phyloP scores from a whole-genome alignment of 2,329 filamentous ascomycete species.

The Hypoxylon sp. region DNA sequence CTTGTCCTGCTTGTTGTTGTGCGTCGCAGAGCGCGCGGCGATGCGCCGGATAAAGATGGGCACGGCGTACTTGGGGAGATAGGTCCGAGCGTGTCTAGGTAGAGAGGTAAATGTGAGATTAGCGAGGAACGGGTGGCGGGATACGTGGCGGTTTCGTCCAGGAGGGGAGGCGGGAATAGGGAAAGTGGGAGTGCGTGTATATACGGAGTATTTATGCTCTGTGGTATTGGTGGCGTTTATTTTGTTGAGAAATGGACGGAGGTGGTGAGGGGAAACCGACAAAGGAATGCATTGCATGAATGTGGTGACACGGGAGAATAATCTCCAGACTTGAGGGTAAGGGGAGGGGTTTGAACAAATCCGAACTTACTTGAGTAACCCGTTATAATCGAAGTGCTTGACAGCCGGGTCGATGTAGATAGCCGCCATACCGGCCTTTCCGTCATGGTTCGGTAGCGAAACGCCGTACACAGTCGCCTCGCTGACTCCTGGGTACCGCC shows the following conservation, averaged over 20 bases:
- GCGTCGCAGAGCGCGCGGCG: constrained; percentile 71
- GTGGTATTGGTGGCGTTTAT: constrained; percentile 21
- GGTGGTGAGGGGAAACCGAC: background rate
- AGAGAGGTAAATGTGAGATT: background rate
- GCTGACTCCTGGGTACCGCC: constrained; percentile 69
- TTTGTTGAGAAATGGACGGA: constrained; percentile 11
- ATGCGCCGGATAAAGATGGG: constrained; percentile 80
- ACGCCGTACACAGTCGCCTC: constrained; percentile 82
- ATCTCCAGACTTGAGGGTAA: background rate
- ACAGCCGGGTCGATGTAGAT: constrained; percentile 69
- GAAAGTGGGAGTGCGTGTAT: constrained; percentile 5
- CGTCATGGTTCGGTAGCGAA: constrained; percentile 75
- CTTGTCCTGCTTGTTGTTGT: constrained; percentile 88
- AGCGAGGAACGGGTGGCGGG: background rate
- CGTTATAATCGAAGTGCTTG: constrained; percentile 71
- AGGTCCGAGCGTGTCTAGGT: constrained; percentile 66
- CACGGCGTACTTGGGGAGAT: constrained; percentile 80
- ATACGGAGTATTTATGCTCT: constrained; percentile 1
- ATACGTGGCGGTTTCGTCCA: background rate
- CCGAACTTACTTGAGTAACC: constrained; percentile 66
- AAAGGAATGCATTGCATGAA: constrained; percentile 1
- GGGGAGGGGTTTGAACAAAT: background rate
- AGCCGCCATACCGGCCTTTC: constrained; percentile 76
- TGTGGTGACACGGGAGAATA: constrained; percentile 6
- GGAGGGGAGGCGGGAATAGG: background rate